A percentile compares a stretch with the other conserved stretches of the same genome.
Conservation (phyloP, 805 yeast genomes). For the Yarrowia osloensis region DNA sequence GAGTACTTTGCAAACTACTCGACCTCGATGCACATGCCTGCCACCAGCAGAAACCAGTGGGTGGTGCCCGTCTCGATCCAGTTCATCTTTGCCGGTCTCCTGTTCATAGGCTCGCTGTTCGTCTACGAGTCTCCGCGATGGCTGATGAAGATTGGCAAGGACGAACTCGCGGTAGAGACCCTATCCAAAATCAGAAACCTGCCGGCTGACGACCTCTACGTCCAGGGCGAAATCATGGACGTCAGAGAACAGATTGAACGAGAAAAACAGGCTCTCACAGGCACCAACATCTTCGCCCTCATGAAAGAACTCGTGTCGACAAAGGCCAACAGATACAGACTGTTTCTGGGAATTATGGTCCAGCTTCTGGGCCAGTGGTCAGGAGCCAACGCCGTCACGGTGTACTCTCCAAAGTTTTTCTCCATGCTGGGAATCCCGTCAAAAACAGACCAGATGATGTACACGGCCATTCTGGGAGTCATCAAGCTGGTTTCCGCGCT, state of each 20-base stretch:
- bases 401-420: not conserved
- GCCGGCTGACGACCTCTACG: not conserved
- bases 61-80: not conserved
- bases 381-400: not conserved
- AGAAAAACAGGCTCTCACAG: not conserved
- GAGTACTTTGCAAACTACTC: not conserved
- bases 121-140: not conserved
- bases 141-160: not conserved
- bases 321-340: not conserved
- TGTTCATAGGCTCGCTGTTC: not conserved
- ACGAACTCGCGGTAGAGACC: not conserved
- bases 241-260: not conserved
- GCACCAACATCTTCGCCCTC: not conserved
- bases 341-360: not conserved
- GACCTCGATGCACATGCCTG: not conserved
- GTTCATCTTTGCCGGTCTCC: not conserved
- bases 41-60: not conserved
- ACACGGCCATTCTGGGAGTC: not conserved
- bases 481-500: not conserved
- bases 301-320: not conserved
- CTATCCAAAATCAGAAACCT: not conserved
- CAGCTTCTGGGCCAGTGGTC: not conserved
- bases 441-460: not conserved
- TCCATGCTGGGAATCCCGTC: not conserved
- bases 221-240: not conserved